Evolutionary conservation across 169 alveolate species (phyloP).

Genomic region (Cryptosporidium bovis): DNA sequence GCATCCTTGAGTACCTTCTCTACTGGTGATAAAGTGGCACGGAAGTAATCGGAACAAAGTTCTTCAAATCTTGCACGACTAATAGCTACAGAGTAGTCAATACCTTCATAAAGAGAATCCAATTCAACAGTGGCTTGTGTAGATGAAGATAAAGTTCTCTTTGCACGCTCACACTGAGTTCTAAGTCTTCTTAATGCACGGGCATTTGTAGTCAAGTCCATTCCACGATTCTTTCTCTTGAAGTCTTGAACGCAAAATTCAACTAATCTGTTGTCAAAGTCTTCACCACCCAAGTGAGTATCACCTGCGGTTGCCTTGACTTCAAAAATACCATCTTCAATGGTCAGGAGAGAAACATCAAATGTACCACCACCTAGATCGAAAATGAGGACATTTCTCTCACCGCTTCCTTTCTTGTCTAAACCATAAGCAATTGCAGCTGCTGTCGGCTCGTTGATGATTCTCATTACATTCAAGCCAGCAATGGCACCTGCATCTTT

Average conservation of each 20-base stretch:
- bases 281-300: constrained; percentile 99
- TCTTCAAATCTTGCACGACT: constrained; percentile 99
- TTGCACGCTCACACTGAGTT: constrained; percentile 97
- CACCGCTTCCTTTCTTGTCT: constrained; percentile 92
- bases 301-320: constrained; percentile 99
- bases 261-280: constrained; percentile 96
- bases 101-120: constrained; percentile 94
- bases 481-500: constrained; percentile 99
- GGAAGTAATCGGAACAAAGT: constrained; percentile 93
- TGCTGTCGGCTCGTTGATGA: constrained; percentile 99
- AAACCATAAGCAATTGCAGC: constrained; percentile 98
- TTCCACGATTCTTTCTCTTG: constrained; percentile 91
- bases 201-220: constrained; percentile 88
- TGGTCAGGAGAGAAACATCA: constrained; percentile 96
- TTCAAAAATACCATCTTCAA: constrained; percentile 97
- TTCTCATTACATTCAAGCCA: constrained; percentile 97
- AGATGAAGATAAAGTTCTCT: constrained; percentile 95
- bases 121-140: constrained; percentile 96
- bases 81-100: constrained; percentile 93
- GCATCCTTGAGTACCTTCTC: constrained; percentile 96
- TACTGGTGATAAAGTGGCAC: constrained; percentile 94
- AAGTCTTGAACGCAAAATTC: constrained; percentile 96
- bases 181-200: constrained; percentile 95
- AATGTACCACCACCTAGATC: constrained; percentile 99
- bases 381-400: constrained; percentile 94